Percentiles rank a stretch among this genome's conserved stretches.
Conservation (phyloP, 768 basidiomycete genomes). For the Favolaschia claudopus region DNA sequence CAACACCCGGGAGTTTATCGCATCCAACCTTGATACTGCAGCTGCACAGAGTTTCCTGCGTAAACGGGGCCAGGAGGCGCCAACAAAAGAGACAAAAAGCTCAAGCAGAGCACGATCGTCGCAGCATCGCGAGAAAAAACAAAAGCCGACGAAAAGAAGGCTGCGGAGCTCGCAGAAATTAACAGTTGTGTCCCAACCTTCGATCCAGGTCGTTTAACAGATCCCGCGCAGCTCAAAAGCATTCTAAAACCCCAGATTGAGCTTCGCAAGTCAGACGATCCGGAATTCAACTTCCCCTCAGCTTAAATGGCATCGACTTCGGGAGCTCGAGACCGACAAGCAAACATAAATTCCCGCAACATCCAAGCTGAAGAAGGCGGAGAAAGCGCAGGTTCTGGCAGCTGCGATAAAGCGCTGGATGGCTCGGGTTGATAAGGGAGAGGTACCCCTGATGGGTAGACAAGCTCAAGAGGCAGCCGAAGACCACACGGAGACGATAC, state of each 20-base stretch:
- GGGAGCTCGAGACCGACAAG: conserved; percentile 7
- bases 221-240: neutral
- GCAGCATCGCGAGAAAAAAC: neutral
- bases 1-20: neutral
- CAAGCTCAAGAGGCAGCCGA: neutral
- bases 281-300: too few species aligned
- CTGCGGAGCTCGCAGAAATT: neutral
- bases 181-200: neutral
- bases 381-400: neutral
- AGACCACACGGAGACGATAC: neutral
- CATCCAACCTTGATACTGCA: neutral
- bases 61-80: neutral
- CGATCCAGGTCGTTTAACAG: neutral
- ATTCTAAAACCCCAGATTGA: neutral
- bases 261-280: too few species aligned
- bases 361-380: conserved; percentile 1
- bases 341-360: neutral
- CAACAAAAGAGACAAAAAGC: neutral
- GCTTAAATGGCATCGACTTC: conserved; percentile 9
- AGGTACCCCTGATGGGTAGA: neutral
- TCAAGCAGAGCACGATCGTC: neutral
- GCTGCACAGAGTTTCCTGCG: neutral
- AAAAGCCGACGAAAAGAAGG: neutral
- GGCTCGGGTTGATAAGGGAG: neutral
- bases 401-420: conserved; percentile 4